Base-by-base conservation (phyloP, 2,329 filamentous ascomycete genomes). In the Xylaria digitata region DNA sequence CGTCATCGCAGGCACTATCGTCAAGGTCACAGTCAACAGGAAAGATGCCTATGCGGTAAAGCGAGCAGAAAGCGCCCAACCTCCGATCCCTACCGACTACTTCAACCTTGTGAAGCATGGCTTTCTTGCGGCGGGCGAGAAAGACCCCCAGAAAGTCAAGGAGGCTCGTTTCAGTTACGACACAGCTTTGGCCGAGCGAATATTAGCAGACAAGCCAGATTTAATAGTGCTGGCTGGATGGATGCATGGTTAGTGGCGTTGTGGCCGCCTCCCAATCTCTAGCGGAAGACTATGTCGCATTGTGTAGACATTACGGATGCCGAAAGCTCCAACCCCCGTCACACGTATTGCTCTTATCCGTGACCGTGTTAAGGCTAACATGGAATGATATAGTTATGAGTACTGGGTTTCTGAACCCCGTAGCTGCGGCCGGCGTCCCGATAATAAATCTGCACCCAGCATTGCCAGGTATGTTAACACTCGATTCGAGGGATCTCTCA, bases 181-280 rank as follows among this genome's bases (percentile, higher is more conserved):
- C 77, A 86, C 88, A 15, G 92, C 92, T 49, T 83, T 97, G 69
- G 92, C 92, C 0, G 79, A 85, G 48, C 83, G 90, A 66, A 85
- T 96, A 59, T 82, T 95, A 26, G 68, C 80, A 4, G 86, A 90
- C 69, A 80, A 80, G 64, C 93, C 93, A 0, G 87, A 94, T 61
- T 79, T 97, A 61, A 88, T 97, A 55, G 90, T 96, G 8, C 91
- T 94, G 71, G 90, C 92, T 3, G 93, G 94, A 2, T 96, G 92
- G 86, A 96, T 96, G 93, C 90, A 96, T 77, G 70, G 63, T 65
- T n/a, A 55, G 66, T 69, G 40, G 23, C 32, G 19, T 49, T 52
- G 19, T 37, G 21, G 21, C 46, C 23, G 42, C 45, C 23, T 59
- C 30, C 37, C 9, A 15, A 32, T 37, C 45, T 30, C 21, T n/a